These are phyloP conservation scores for Logfia minima DNA, from an alignment of 129 eudicot species.

Conservation along the genomic window DNA sequence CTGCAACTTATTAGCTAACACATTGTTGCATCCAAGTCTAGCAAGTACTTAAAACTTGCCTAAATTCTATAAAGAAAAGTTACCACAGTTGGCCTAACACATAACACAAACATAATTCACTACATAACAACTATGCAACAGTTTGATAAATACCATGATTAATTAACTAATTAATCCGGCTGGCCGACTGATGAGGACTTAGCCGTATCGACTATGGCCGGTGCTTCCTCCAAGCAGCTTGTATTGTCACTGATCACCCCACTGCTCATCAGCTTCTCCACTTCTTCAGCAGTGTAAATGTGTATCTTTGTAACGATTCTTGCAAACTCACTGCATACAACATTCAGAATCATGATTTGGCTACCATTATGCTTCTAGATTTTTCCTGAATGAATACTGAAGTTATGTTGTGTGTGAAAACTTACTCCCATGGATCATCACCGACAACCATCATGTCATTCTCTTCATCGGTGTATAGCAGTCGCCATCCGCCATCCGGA, in stretches of 20 bases:
- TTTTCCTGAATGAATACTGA: not conserved
- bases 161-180: slow-evolving; percentile 23
- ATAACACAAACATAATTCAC: slow-evolving; percentile 11
- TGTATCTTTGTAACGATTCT: slow-evolving; percentile 76
- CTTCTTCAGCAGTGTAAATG: slow-evolving; percentile 87
- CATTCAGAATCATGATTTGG: slow-evolving; percentile 16
- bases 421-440: slow-evolving; percentile 96
- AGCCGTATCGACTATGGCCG: slow-evolving; percentile 56
- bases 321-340: slow-evolving; percentile 70
- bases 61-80: slow-evolving; percentile 12
- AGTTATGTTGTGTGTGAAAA: not conserved
- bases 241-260: slow-evolving; percentile 70
- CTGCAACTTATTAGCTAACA: slow-evolving; percentile 32
- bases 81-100: slow-evolving; percentile 21
- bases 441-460: slow-evolving; percentile 97
- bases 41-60: slow-evolving; percentile 27
- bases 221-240: slow-evolving; percentile 93
- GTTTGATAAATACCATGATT: slow-evolving; percentile 1
- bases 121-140: slow-evolving; percentile 19
- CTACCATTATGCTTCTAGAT: slow-evolving; percentile 9
- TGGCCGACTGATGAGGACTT: slow-evolving; percentile 65
- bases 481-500: slow-evolving; percentile 70
- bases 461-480: slow-evolving; percentile 83
- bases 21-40: slow-evolving; percentile 22
- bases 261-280: slow-evolving; percentile 74